A percentile compares a stretch with the other conserved stretches of the same genome.
These are phyloP conservation scores for Aspergillus incahuasiensis DNA, from an alignment of 495 filamentous ascomycete species.

Conservation along the genomic window DNA sequence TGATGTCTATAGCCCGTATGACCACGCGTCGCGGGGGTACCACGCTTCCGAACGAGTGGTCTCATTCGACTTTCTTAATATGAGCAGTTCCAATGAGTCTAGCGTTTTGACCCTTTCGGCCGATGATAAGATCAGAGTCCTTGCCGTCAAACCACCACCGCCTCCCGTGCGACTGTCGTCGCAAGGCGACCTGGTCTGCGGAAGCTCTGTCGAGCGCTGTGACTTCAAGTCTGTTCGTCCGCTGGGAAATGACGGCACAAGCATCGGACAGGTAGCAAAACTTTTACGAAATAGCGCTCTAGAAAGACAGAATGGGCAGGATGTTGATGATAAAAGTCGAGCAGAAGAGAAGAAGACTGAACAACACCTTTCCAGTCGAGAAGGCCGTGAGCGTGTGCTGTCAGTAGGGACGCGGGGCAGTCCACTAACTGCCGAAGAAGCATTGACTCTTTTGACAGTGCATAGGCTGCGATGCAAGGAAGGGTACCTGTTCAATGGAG, in stretches of 20 bases:
- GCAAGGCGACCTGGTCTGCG: conserved; percentile 35
- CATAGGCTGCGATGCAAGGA: conserved; percentile 55
- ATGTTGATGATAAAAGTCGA: conserved; percentile 3
- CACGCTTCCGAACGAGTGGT: conserved; percentile 63
- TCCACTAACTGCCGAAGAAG: conserved; percentile 34
- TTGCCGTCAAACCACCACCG: conserved; percentile 57
- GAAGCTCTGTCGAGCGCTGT: conserved; percentile 21
- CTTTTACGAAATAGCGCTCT: conserved; percentile 27
- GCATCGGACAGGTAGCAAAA: conserved; percentile 28
- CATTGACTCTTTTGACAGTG: conserved; percentile 40
- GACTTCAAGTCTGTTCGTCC: conserved; percentile 34
- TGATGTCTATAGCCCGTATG: conserved; percentile 41
- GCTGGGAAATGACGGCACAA: conserved; percentile 24
- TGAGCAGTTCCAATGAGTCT: conserved; percentile 56
- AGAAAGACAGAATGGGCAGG: conserved; percentile 15
- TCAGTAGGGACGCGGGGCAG: conserved; percentile 24
- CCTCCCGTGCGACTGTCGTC: conserved; percentile 45
- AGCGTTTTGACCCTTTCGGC: conserved; percentile 64
- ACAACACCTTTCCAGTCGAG: conserved; percentile 40
- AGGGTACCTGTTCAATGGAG: conserved; percentile 75
- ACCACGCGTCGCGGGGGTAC: conserved; percentile 39
- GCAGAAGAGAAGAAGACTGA: conserved; percentile 9
- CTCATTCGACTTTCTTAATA: conserved; percentile 80
- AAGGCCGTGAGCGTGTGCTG: conserved; percentile 35
- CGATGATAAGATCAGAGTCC: conserved; percentile 61